Evolutionary conservation across 2,329 filamentous ascomycete genomes (phyloP).

Genomic region (Amauroascus verrucosus): DNA sequence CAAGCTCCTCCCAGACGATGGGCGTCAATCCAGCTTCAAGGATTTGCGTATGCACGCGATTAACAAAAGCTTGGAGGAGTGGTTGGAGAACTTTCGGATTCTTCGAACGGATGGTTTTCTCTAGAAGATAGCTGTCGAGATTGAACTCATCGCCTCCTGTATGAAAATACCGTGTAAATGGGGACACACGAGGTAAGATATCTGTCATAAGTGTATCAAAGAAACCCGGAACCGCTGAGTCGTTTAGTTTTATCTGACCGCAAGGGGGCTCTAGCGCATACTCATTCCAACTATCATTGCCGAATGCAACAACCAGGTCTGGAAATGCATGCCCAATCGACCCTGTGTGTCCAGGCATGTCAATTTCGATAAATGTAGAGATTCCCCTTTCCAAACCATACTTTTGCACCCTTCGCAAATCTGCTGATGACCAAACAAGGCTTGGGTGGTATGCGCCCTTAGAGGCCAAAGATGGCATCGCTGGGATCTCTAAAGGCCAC

Average conservation of each 20-base stretch:
- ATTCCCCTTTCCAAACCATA: constrained; percentile 61
- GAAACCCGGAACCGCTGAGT: constrained; percentile 58
- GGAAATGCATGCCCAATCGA: constrained; percentile 57
- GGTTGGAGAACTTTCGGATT: constrained; percentile 56
- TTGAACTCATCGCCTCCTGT: constrained; percentile 84
- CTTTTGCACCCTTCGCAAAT: constrained; percentile 57
- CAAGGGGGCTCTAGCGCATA: constrained; percentile 48
- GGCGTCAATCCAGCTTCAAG: constrained; percentile 56
- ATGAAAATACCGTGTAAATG: constrained; percentile 68
- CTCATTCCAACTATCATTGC: constrained; percentile 43
- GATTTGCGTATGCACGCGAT: constrained; percentile 55
- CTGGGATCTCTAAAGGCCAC: constrained; percentile 58
- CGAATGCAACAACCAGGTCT: constrained; percentile 58
- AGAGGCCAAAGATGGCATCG: constrained; percentile 57
- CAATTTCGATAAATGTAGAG: constrained; percentile 64
- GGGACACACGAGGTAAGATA: constrained; percentile 58
- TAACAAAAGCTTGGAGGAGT: constrained; percentile 66
- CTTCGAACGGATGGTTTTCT: constrained; percentile 61
- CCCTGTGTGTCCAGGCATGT: constrained; percentile 70
- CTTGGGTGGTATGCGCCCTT: constrained; percentile 63
- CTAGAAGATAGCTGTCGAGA: constrained; percentile 60
- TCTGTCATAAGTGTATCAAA: constrained; percentile 64
- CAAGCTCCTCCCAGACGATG: constrained; percentile 82
- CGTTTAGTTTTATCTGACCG: constrained; percentile 65
- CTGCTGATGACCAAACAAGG: constrained; percentile 56